Conservation (phyloP, 1,284 basidiomycete genomes). For the Pseudozyma thailandica region DNA sequence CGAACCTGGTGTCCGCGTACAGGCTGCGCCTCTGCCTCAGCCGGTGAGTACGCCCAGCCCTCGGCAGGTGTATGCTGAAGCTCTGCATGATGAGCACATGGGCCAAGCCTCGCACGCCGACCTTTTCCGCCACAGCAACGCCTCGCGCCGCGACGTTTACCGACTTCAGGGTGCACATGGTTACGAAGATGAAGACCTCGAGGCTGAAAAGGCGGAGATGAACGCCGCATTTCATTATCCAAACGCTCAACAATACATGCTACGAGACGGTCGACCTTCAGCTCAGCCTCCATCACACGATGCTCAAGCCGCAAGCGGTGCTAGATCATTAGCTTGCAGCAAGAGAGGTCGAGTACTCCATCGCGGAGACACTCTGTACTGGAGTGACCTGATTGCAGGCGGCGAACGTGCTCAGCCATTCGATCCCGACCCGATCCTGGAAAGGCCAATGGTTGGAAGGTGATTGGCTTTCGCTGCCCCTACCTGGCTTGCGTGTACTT, state of each 20-base stretch:
- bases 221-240: constrained; percentile 15
- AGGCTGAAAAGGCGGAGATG: constrained; percentile 47
- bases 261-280: constrained; percentile 11
- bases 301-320: neutral
- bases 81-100: constrained; percentile 10
- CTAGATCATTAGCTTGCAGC: constrained; percentile 1
- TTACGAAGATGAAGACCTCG: constrained; percentile 36
- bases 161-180: constrained; percentile 15
- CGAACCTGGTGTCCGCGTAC: constrained; percentile 75
- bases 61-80: constrained; percentile 11
- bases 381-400: constrained; percentile 79
- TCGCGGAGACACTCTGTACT: constrained; percentile 78
- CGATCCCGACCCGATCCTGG: constrained; percentile 56
- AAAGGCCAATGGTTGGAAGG: constrained; percentile 51
- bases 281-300: constrained; percentile 6
- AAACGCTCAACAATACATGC: constrained; percentile 17
- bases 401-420: constrained; percentile 73
- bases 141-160: constrained; percentile 31
- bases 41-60: constrained; percentile 2
- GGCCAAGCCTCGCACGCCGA: constrained; percentile 14
- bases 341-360: constrained; percentile 69
- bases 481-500: neutral
- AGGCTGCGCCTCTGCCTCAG: constrained; percentile 27
- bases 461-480: constrained; percentile 4
- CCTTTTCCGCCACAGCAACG: constrained; percentile 31